A percentile compares a stretch with the other conserved stretches of the same genome.
Evolutionary conservation across 129 eudicot genomes (phyloP).

Genomic region (Tanacetum coccineum): DNA sequence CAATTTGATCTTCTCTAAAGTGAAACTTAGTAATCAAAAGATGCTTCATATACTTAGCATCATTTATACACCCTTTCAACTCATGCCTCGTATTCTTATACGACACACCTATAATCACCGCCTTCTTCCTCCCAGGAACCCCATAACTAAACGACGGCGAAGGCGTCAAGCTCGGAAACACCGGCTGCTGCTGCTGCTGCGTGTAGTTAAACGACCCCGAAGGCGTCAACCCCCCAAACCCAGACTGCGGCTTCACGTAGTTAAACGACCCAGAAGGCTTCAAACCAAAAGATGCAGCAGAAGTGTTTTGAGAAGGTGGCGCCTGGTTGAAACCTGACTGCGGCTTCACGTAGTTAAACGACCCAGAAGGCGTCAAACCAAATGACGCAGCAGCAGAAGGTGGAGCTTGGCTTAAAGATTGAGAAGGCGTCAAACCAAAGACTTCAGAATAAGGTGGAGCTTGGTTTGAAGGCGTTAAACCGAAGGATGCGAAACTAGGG

Average conservation of each 20-base stretch:
- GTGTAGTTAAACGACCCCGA: background rate
- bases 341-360: no score
- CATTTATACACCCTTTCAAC: constrained; percentile 90
- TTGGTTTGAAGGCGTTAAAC: background rate
- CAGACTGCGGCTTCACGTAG: no score
- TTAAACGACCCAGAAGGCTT: no score
- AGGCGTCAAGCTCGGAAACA: constrained; percentile 2
- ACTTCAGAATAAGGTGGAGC: constrained; percentile 9
- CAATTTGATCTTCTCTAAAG: constrained; percentile 70
- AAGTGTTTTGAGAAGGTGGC: no score
- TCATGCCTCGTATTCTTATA: constrained; percentile 69
- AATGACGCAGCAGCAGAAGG: no score
- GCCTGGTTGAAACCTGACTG: no score
- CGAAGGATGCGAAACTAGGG: no score
- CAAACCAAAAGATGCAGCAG: no score
- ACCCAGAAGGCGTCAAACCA: no score
- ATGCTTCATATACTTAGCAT: constrained; percentile 81
- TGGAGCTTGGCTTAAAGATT: no score
- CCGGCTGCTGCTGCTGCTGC: constrained; percentile 1
- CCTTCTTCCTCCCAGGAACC: constrained; percentile 72
- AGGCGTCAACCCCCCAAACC: background rate
- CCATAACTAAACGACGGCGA: constrained; percentile 17
- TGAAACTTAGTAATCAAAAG: constrained; percentile 60
- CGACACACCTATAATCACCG: constrained; percentile 82
- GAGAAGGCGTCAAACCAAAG: no score